These are phyloP conservation scores for Fusarium hainanense DNA, from an alignment of 2,329 filamentous ascomycete species.

Conservation along the genomic window DNA sequence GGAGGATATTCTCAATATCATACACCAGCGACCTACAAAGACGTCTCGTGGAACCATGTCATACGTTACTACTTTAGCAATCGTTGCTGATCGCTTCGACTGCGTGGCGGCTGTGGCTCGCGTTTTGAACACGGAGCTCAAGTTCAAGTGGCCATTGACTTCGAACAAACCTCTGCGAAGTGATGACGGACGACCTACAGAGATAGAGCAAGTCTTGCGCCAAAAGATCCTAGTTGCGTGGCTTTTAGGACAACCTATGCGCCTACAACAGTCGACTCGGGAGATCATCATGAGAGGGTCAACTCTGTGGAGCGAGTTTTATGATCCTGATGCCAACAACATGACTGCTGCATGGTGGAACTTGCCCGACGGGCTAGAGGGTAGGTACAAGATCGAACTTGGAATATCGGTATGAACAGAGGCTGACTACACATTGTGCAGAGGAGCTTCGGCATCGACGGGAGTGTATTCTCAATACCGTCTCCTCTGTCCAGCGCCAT, in stretches of 20 bases:
- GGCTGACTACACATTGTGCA: slow-evolving; percentile 44
- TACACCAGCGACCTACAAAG: slow-evolving; percentile 66
- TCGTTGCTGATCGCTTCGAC: slow-evolving; percentile 80
- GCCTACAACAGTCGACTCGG: slow-evolving; percentile 70
- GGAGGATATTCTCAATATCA: slow-evolving; percentile 73
- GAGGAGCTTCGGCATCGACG: slow-evolving; percentile 75
- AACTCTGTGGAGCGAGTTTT: slow-evolving; percentile 62
- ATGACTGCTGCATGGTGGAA: slow-evolving; percentile 74
- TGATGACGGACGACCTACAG: slow-evolving; percentile 53
- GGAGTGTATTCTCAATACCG: slow-evolving; percentile 73
- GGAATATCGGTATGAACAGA: background rate
- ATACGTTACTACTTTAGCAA: slow-evolving; percentile 74
- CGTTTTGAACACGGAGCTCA: slow-evolving; percentile 62
- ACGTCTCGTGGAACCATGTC: slow-evolving; percentile 61
- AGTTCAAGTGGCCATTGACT: slow-evolving; percentile 66
- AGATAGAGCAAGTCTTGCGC: slow-evolving; percentile 73
- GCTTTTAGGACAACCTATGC: slow-evolving; percentile 70
- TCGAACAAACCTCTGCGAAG: slow-evolving; percentile 51
- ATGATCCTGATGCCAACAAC: slow-evolving; percentile 46
- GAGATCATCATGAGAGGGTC: slow-evolving; percentile 76
- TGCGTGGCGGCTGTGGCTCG: slow-evolving; percentile 66
- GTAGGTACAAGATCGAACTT: slow-evolving; percentile 52
- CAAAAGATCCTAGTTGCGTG: slow-evolving; percentile 77
- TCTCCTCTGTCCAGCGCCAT: slow-evolving; percentile 75
- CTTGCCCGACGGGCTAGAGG: slow-evolving; percentile 74